Percentiles rank a stretch among this genome's conserved stretches.
Evolutionary conservation across 345 rosid genomes (phyloP).

Genomic region (Nasturtium officinale): DNA sequence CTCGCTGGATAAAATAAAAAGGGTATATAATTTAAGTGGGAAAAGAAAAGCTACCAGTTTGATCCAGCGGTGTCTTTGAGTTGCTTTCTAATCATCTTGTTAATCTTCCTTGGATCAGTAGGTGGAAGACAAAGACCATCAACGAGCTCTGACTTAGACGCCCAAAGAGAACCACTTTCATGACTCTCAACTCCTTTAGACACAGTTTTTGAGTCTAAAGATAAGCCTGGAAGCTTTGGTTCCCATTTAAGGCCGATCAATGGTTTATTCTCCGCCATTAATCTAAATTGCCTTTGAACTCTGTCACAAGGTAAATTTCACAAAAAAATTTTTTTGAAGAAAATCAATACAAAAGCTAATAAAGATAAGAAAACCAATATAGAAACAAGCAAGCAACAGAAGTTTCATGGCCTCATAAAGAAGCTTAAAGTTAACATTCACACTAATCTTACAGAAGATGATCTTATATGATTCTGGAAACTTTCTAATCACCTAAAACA

Average conservation of each 20-base stretch:
- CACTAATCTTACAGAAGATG: not conserved
- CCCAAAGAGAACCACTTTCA: conserved; percentile 60
- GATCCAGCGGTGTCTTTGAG: conserved; percentile 72
- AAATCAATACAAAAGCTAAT: not conserved
- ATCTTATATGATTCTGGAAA: not conserved
- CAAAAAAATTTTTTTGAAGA: too few species aligned
- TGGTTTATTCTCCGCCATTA: conserved; percentile 63
- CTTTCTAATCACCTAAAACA: not conserved
- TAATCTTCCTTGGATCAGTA: conserved; percentile 65
- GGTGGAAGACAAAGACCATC: conserved; percentile 88
- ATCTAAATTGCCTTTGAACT: conserved; percentile 8
- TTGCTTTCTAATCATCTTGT: conserved; percentile 68
- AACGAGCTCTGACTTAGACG: conserved; percentile 58
- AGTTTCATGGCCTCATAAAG: too few species aligned
- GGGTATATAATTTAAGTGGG: not conserved
- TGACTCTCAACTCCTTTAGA: conserved; percentile 35
- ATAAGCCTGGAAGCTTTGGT: conserved; percentile 62
- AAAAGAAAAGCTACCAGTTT: conserved; percentile 52
- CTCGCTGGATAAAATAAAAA: not conserved
- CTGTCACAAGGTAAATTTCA: conserved; percentile 1
- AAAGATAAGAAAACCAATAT: too few species aligned
- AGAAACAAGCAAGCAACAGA: not conserved
- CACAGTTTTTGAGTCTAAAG: conserved; percentile 17
- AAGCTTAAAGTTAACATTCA: too few species aligned
- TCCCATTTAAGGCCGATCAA: conserved; percentile 80